These are phyloP conservation scores for Aspergillus fructus DNA, from an alignment of 2,329 filamentous ascomycete genomes.

Conservation along the genomic window DNA sequence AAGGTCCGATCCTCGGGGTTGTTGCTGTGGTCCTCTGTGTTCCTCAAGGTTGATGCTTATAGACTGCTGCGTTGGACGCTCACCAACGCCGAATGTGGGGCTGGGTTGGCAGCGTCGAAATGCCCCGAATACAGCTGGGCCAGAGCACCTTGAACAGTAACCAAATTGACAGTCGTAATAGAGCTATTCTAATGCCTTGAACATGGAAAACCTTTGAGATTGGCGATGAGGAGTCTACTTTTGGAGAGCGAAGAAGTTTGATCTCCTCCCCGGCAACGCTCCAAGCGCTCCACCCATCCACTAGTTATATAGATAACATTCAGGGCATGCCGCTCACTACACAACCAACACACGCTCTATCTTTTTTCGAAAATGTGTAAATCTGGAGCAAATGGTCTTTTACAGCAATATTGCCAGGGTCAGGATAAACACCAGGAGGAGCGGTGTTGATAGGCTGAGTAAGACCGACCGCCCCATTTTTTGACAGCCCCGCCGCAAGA, in stretches of 20 bases:
- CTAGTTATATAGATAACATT: neutral
- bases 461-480: conserved; percentile 6
- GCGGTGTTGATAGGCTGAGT: neutral
- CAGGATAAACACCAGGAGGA: neutral
- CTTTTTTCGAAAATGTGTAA: neutral
- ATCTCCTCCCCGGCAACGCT: neutral
- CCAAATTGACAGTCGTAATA: neutral
- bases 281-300: neutral
- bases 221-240: neutral
- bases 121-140: neutral
- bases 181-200: neutral
- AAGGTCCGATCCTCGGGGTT: neutral
- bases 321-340: neutral
- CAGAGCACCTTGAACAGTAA: neutral
- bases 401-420: neutral
- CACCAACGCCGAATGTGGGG: neutral
- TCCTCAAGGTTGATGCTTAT: neutral
- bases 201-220: neutral
- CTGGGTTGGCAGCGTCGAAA: conserved; percentile 1
- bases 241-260: neutral
- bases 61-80: neutral
- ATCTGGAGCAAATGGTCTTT: neutral
- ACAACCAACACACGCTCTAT: neutral
- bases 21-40: neutral
- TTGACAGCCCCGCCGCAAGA: conserved; percentile 7